These are phyloP conservation scores for Septoria petroselini DNA, from an alignment of 2,329 filamentous ascomycete genomes.

Conservation along the genomic window DNA sequence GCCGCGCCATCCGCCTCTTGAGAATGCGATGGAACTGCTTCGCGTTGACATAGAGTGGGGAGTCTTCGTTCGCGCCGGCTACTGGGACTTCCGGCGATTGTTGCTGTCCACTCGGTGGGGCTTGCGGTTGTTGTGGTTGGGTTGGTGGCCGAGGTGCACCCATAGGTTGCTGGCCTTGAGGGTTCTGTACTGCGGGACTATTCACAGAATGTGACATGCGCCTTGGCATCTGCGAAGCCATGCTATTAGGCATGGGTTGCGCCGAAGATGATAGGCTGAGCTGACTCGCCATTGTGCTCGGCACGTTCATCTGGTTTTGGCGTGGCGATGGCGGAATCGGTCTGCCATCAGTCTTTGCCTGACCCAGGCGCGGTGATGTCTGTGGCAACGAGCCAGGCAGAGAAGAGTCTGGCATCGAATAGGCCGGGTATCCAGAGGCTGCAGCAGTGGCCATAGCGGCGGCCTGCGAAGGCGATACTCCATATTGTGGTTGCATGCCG, in stretches of 20 bases:
- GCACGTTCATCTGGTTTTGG: slow-evolving; percentile 58
- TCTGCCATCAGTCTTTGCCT: slow-evolving; percentile 59
- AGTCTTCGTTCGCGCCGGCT: slow-evolving; percentile 72
- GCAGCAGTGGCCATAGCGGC: slow-evolving; percentile 93
- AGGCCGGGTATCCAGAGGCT: slow-evolving; percentile 75
- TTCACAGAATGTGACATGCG: slow-evolving; percentile 72
- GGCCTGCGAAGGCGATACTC: slow-evolving; percentile 77
- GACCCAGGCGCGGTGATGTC: slow-evolving; percentile 71
- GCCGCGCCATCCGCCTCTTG: slow-evolving; percentile 87
- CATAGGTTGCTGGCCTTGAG: slow-evolving; percentile 35
- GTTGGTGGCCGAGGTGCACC: slow-evolving; percentile 73
- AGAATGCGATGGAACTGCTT: slow-evolving; percentile 98
- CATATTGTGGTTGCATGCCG: slow-evolving; percentile 71
- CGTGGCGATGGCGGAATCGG: slow-evolving; percentile 72
- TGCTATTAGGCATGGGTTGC: slow-evolving; percentile 52
- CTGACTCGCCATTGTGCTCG: slow-evolving; percentile 45
- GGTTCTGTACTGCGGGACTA: slow-evolving; percentile 57
- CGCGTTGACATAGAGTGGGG: slow-evolving; percentile 94
- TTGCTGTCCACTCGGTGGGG: slow-evolving; percentile 52
- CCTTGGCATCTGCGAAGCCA: slow-evolving; percentile 50
- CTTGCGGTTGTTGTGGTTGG: slow-evolving; percentile 52
- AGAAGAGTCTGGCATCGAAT: slow-evolving; percentile 65
- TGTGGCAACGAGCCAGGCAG: slow-evolving; percentile 63
- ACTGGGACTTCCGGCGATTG: slow-evolving; percentile 74
- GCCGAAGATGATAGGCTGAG: slow-evolving; percentile 51